These are phyloP conservation scores for Pholiota conissans DNA, from an alignment of 768 basidiomycete species.

Conservation along the genomic window DNA sequence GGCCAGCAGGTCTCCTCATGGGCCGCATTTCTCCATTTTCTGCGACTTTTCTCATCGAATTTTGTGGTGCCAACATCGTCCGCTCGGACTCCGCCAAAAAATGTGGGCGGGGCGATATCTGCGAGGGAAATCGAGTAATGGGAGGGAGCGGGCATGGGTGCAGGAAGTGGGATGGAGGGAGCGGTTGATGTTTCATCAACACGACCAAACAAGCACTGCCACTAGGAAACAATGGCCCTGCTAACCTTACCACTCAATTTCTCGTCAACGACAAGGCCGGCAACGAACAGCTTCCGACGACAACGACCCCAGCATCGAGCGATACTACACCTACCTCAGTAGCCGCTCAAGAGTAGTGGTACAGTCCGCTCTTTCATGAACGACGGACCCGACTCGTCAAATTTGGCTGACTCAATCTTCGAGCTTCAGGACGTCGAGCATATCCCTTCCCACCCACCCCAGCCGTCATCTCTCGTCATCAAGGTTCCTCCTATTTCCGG, in stretches of 20 bases:
- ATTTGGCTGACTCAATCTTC: conserved; percentile 18
- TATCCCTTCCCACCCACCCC: conserved; percentile 7
- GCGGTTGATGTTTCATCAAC: conserved; percentile 10
- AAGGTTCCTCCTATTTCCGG: conserved; percentile 26
- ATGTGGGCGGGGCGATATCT: not conserved
- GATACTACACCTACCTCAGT: not conserved
- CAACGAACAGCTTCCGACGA: conserved; percentile 12
- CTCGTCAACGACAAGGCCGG: conserved; percentile 12
- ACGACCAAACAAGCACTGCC: conserved; percentile 30
- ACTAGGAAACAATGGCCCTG: conserved; percentile 20
- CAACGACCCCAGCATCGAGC: conserved; percentile 5
- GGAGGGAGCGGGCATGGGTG: not conserved
- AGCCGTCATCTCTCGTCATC: conserved; percentile 19
- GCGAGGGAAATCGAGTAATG: not conserved
- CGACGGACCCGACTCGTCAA: conserved; percentile 21
- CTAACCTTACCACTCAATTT: conserved; percentile 15
- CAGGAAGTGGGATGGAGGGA: not conserved
- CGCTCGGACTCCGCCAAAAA: not conserved
- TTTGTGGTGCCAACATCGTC: conserved; percentile 1
- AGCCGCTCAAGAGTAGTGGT: conserved; percentile 13
- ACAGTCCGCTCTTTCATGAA: conserved; percentile 21
- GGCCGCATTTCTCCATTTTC: conserved; percentile 6
- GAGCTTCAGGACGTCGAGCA: conserved; percentile 12
- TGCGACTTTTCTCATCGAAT: conserved; percentile 1
- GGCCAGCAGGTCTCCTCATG: not conserved